Conservation (phyloP, 805 yeast species). For the Saccharomycopsis babjevae region DNA sequence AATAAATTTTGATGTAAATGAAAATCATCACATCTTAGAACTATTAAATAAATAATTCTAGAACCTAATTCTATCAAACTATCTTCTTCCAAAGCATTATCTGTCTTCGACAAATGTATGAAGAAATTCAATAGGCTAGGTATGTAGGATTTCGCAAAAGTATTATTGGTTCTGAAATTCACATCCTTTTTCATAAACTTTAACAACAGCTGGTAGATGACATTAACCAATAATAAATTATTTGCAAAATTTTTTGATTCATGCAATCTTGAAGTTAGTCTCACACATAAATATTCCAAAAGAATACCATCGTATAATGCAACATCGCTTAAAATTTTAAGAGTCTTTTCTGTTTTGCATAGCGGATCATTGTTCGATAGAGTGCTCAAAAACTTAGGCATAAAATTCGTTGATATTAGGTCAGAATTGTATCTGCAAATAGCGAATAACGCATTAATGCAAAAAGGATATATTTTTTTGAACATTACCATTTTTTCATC, state of each 20-base stretch:
- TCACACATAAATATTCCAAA: constrained; percentile 30
- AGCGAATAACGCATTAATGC: constrained; percentile 2
- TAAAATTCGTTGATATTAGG: constrained; percentile 9
- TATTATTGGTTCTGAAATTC: constrained; percentile 17
- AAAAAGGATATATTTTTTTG: constrained; percentile 6
- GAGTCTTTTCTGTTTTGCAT: background rate
- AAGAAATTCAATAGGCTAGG: constrained; percentile 28
- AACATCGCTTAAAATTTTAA: constrained; percentile 23
- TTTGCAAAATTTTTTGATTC: background rate
- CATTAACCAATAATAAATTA: constrained; percentile 6
- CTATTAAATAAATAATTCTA: constrained; percentile 28
- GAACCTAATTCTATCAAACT: constrained; percentile 23
- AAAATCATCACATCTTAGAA: constrained; percentile 21
- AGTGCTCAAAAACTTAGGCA: constrained; percentile 11
- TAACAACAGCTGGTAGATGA: constrained; percentile 8
- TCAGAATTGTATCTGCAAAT: constrained; percentile 9
- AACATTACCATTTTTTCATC: constrained; percentile 2
- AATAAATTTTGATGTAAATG: constrained; percentile 36
- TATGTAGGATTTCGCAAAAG: constrained; percentile 34
- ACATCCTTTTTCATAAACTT: constrained; percentile 2
- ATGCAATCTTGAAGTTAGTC: constrained; percentile 28
- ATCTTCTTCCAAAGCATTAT: constrained; percentile 10
- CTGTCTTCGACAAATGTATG: constrained; percentile 7
- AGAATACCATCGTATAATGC: constrained; percentile 27
- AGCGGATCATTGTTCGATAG: constrained; percentile 1